phyloP scores from a whole-genome alignment of 129 eudicot species.

The Flaveria trinervia region DNA sequence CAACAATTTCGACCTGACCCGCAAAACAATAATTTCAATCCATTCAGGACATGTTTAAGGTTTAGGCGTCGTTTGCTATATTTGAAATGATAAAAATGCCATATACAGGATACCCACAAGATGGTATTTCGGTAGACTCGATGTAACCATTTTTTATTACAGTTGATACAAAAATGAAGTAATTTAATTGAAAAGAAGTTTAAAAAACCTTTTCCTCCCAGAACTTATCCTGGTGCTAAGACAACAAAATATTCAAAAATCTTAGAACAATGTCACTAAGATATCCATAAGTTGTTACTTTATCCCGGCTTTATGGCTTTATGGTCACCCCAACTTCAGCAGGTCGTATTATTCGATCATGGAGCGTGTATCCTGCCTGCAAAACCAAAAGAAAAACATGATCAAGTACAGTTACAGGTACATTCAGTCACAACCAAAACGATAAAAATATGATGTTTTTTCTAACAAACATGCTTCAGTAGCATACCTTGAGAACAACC shows the following conservation, averaged over 20 bases:
- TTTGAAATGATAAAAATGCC: neutral
- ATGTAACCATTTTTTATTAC: slow-evolving; percentile 6
- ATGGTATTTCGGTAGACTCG: neutral
- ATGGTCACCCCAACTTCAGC: slow-evolving; percentile 92
- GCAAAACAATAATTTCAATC: too few relatives aligned
- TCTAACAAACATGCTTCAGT: neutral
- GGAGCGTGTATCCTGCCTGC: slow-evolving; percentile 76
- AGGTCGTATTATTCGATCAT: slow-evolving; percentile 74
- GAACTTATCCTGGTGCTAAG: neutral
- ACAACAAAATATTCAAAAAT: slow-evolving; percentile 9
- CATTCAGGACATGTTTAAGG: neutral
- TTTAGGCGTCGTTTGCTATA: neutral
- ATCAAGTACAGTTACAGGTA: neutral
- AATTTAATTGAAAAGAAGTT: neutral
- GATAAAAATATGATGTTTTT: neutral
- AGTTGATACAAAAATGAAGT: slow-evolving; percentile 6
- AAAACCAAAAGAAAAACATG: neutral
- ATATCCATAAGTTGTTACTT: neutral
- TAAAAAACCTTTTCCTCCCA: neutral
- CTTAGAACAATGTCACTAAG: neutral
- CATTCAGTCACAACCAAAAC: neutral
- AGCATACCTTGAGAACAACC: slow-evolving; percentile 75
- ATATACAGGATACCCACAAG: neutral
- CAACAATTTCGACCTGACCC: neutral
- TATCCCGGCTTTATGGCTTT: slow-evolving; percentile 15